These are phyloP conservation scores for Yamadazyma sp. DNA, from an alignment of 805 yeast genomes.

Conservation along the genomic window DNA sequence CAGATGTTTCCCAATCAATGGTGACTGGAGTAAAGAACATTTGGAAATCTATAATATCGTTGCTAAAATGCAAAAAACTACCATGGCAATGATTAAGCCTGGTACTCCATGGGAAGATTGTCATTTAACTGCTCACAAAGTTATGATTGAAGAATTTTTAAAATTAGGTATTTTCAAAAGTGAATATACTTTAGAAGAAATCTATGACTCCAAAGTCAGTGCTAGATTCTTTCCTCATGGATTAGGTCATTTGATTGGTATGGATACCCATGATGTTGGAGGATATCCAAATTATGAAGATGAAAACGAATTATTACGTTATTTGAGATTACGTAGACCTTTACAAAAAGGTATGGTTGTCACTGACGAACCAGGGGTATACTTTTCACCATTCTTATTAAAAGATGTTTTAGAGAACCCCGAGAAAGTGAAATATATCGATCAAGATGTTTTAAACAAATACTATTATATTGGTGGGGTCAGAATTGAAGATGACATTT, in stretches of 20 bases:
- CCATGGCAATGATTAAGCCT: conserved; percentile 72
- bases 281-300: conserved; percentile 86
- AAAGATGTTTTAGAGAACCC: conserved; percentile 55
- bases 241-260: conserved; percentile 86
- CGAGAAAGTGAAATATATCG: conserved; percentile 53
- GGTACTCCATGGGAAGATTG: conserved; percentile 85
- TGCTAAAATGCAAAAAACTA: conserved; percentile 71
- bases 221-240: conserved; percentile 94
- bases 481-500: conserved; percentile 89
- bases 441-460: conserved; percentile 62
- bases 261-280: conserved; percentile 96
- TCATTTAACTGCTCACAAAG: conserved; percentile 75
- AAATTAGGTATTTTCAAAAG: conserved; percentile 71
- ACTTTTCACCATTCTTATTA: conserved; percentile 81
- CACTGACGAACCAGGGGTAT: conserved; percentile 94
- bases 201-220: conserved; percentile 66
- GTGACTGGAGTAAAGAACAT: conserved; percentile 88
- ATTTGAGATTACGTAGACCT: conserved; percentile 75
- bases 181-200: conserved; percentile 56
- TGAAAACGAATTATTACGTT: conserved; percentile 69
- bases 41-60: conserved; percentile 78
- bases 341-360: conserved; percentile 77
- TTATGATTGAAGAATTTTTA: conserved; percentile 68
- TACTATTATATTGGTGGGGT: conserved; percentile 96
- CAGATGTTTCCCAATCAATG: conserved; percentile 88